phyloP scores from a whole-genome alignment of 1,284 basidiomycete species.

The Ustilago lituana region DNA sequence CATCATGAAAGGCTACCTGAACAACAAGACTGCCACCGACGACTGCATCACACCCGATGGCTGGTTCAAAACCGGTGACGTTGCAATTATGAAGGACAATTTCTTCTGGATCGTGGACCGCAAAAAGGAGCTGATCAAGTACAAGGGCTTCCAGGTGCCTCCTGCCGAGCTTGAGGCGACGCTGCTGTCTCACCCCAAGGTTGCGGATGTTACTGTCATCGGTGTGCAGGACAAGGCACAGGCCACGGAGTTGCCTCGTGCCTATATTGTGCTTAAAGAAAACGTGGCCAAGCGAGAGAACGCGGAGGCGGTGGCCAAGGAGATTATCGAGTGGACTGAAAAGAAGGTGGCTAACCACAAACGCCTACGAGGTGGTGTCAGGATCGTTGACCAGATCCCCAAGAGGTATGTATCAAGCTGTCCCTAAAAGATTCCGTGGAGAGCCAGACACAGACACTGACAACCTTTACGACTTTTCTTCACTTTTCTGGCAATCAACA shows the following conservation, averaged over 20 bases:
- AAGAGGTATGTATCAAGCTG: constrained; percentile 40
- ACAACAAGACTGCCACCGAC: constrained; percentile 43
- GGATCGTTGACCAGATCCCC: constrained; percentile 54
- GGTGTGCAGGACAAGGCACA: constrained; percentile 40
- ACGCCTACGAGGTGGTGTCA: constrained; percentile 65
- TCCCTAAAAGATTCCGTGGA: not conserved
- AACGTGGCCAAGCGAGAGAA: constrained; percentile 39
- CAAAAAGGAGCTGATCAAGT: constrained; percentile 60
- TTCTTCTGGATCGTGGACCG: constrained; percentile 60
- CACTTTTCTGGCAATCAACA: not conserved
- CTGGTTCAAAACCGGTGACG: constrained; percentile 57
- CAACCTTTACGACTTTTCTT: not conserved
- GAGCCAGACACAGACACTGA: constrained; percentile 3
- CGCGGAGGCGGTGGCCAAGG: constrained; percentile 48
- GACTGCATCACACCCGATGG: constrained; percentile 55
- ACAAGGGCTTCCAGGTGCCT: constrained; percentile 60
- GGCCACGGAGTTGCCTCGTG: constrained; percentile 60
- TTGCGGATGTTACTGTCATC: constrained; percentile 49
- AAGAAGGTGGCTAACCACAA: constrained; percentile 67
- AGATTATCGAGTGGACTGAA: constrained; percentile 63
- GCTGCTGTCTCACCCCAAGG: constrained; percentile 45
- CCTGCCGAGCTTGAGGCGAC: constrained; percentile 56
- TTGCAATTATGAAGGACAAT: constrained; percentile 52
- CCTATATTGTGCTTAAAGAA: constrained; percentile 63
- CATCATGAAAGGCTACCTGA: constrained; percentile 57